Evolutionary conservation across 2,329 filamentous ascomycete genomes (phyloP), one percentile per base, ranked within the genome.

Genomic region (Drechslerella dactyloides): DNA sequence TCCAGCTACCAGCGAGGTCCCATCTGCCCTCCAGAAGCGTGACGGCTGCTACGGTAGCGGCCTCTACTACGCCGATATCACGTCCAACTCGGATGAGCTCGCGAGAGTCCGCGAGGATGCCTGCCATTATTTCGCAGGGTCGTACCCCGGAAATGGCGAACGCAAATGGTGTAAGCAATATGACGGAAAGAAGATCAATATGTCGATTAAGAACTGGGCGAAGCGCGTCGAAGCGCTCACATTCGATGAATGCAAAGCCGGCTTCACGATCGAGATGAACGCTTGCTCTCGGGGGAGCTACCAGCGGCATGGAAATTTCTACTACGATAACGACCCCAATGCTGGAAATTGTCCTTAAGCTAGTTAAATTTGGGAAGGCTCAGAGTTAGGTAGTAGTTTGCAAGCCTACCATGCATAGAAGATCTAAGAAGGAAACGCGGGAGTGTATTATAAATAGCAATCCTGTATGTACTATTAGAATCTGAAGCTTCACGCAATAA

Each of bases 281-380:
- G 42, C 42, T 46, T 46, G 42, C 13, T 15, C 3, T 21, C 42
- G 13, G 5, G 42, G 42, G 5, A 46, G 42, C 42, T 46, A 13
- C 4, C 42, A 46, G 19, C 3, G 42, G 42, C 42, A 15, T 13
- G 42, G 42, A 15, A 46, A 46, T 21, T 46, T 46, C 19, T 46
- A 46, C 19, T 46, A 46, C 42, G 15, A 46, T 21, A 46, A 46
- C 13, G 42, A 46, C 13, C 42, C 42, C 15, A 46, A 46, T 33
- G 8, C 27, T 33, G 27, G 27, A 8, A 33, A 33, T 3, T 33
- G 27, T 8, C 8, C 27, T 33, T 3, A 33, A 33, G 8, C 4
- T 33, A 33, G 27, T 33, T 33, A 33, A 33, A 8, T 3, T 33
- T n/a, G n/a, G n/a, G n/a, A n/a, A n/a, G n/a, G n/a, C n/a, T n/a